Evolutionary conservation across 176 grass and related monocot species (phyloP), one percentile per base, ranked within the genome.

Genomic region (Urochloa ruziziensis): DNA sequence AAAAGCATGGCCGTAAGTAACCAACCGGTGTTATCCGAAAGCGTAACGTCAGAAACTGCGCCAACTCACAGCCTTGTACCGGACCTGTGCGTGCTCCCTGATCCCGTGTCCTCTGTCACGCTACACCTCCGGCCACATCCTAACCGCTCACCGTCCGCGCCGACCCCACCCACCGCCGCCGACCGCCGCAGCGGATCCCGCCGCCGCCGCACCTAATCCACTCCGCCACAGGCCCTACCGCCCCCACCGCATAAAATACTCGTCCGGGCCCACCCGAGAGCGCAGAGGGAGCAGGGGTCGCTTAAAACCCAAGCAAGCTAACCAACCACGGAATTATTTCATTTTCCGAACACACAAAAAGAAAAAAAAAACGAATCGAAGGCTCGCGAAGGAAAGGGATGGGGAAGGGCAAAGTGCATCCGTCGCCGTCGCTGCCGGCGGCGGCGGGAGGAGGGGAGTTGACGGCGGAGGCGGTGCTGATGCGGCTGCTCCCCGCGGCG

Each of bases 371-470:
- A 4, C 11, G 2, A 49, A 42, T 9, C 32, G 39, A n/a, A 86
- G 35, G 4, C 12, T 82, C 64, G 64, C 40, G 65, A 81, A 74
- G 58, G 42, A 43, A 2, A 67, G 80, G 33, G 56, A 94, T 87
- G 86, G 86, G 91, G 18, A 97, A 90, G 63, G 90, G 88, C 14
- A 95, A 95, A 83, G 91, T 97, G 66, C 87, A 94, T 54, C 94
- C 94, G 3, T 97, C 91, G 54, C 94, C 89, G 57, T 2, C 73
- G 76, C 24, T 39, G 24, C 4, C 80, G 6, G 1, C 33, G 36
- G 21, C 86, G 19, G 30, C 59, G 27, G 28, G 19, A 6, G 61
- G 19, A 3, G 46, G 62, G 5, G 78, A 67, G 46, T 0, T 27
- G 62, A 80, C 71, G 0, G 73, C 83, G 40, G 67, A 81, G 65